Evolutionary conservation across 257 asterid genomes (phyloP).

Genomic region (Anisodus tanguticus): DNA sequence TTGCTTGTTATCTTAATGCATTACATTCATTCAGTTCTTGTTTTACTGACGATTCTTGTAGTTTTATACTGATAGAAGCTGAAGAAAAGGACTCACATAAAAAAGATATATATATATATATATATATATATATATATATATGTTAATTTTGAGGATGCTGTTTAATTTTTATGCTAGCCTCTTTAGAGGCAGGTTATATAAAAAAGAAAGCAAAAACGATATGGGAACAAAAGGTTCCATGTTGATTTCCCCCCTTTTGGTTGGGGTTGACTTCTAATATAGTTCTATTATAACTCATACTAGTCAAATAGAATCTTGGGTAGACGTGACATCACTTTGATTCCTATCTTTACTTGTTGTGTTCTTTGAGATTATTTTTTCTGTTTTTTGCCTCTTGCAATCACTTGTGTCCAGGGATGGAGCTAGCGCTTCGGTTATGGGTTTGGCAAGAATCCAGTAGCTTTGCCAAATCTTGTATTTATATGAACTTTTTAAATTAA

Average conservation of each 20-base stretch:
- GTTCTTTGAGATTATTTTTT: not conserved
- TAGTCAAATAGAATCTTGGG: not conserved
- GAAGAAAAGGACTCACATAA: not conserved
- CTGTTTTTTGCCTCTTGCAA: not conserved
- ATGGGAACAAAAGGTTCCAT: not conserved
- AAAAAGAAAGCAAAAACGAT: not conserved
- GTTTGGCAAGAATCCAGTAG: no score
- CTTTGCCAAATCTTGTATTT: no score
- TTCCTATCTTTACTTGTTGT: not conserved
- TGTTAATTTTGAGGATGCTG: slow-evolving; percentile 7
- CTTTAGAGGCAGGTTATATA: not conserved
- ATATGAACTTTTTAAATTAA: no score
- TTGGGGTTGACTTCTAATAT: no score
- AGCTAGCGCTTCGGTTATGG: no score
- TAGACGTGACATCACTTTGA: not conserved
- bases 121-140: not conserved
- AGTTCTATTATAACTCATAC: not conserved
- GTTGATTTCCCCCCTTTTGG: not conserved
- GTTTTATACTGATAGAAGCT: not conserved
- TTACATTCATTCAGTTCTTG: not conserved
- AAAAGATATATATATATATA: not conserved
- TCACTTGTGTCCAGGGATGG: not conserved
- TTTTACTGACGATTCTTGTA: not conserved
- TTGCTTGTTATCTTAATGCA: not conserved
- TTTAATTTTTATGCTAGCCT: not conserved